phyloP scores from a whole-genome alignment of 2,329 filamentous ascomycete species.

The Amauroascus niger region DNA sequence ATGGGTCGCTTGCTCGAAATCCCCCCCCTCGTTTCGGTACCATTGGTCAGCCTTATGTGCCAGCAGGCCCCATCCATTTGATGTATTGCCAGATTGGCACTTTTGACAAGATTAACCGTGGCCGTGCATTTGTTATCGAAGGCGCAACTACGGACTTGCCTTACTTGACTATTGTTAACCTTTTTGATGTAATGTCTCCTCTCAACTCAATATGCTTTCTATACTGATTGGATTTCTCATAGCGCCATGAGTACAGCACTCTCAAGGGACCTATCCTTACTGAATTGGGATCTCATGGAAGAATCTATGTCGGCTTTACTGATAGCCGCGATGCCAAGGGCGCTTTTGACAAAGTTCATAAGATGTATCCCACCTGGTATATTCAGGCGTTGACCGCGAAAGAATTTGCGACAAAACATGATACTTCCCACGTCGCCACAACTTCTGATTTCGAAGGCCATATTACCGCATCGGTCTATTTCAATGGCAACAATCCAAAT shows the following conservation, averaged over 20 bases:
- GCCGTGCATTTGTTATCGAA: slow-evolving; percentile 28
- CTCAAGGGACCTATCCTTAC: slow-evolving; percentile 32
- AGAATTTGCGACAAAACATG: slow-evolving; percentile 37
- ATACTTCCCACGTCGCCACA: slow-evolving; percentile 21
- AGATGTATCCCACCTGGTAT: slow-evolving; percentile 41
- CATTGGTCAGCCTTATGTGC: slow-evolving; percentile 19
- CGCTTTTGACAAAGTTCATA: slow-evolving; percentile 40
- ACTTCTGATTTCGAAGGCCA: slow-evolving; percentile 47
- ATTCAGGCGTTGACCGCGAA: slow-evolving; percentile 39
- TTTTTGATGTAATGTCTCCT: slow-evolving; percentile 30
- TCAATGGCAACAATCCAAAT: slow-evolving; percentile 23
- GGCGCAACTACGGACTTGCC: slow-evolving; percentile 26
- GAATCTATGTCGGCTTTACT: slow-evolving; percentile 47
- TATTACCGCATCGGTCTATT: slow-evolving; percentile 43
- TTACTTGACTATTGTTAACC: slow-evolving; percentile 28
- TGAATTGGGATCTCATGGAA: slow-evolving; percentile 31
- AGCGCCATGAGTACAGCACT: slow-evolving; percentile 31
- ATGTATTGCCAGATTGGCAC: slow-evolving; percentile 17
- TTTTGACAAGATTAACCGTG: slow-evolving; percentile 23
- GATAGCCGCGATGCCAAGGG: slow-evolving; percentile 53
- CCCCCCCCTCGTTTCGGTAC: slow-evolving; percentile 19
- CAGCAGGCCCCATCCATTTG: slow-evolving; percentile 11
- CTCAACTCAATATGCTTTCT: not conserved
- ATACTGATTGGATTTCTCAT: slow-evolving; percentile 14
- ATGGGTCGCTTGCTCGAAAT: slow-evolving; percentile 15